Percentiles rank a stretch among this genome's conserved stretches.
phyloP scores from a whole-genome alignment of 2,329 filamentous ascomycete genomes.

The Pseudocercospora musae region DNA sequence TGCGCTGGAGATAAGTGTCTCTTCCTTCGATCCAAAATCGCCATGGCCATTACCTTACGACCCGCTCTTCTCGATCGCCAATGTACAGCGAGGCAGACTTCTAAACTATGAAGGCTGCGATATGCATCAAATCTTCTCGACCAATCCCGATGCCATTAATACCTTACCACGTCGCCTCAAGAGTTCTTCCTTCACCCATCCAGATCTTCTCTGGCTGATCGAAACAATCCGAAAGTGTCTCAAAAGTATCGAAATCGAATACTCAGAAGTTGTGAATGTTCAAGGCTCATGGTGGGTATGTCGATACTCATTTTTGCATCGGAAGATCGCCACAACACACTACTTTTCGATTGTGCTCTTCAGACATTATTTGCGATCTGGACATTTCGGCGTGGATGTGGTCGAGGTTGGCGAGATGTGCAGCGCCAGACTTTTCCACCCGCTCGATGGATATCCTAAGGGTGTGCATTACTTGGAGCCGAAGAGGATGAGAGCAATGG shows the following conservation, averaged over 20 bases:
- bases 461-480: conserved; percentile 8
- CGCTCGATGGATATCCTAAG: background rate
- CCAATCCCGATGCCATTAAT: background rate
- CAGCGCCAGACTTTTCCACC: conserved; percentile 13
- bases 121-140: conserved; percentile 11
- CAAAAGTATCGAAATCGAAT: conserved; percentile 12
- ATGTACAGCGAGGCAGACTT: conserved; percentile 22
- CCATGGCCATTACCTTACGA: conserved; percentile 27
- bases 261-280: conserved; percentile 20
- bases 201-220: conserved; percentile 17
- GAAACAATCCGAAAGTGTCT: conserved; percentile 19
- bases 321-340: conserved; percentile 19
- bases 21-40: conserved; percentile 6
- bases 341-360: conserved; percentile 26
- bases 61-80: conserved; percentile 22
- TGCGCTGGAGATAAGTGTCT: conserved; percentile 5
- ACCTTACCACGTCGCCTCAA: conserved; percentile 6
- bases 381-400: conserved; percentile 18
- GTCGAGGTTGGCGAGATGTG: conserved; percentile 16
- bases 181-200: conserved; percentile 4
- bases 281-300: conserved; percentile 16
- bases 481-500: background rate
- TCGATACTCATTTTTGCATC: conserved; percentile 14
- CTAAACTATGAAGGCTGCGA: conserved; percentile 13
- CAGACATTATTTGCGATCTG: conserved; percentile 7